These are phyloP conservation scores for Colletotrichum sp. DNA, from an alignment of 2,329 filamentous ascomycete genomes.

Conservation along the genomic window DNA sequence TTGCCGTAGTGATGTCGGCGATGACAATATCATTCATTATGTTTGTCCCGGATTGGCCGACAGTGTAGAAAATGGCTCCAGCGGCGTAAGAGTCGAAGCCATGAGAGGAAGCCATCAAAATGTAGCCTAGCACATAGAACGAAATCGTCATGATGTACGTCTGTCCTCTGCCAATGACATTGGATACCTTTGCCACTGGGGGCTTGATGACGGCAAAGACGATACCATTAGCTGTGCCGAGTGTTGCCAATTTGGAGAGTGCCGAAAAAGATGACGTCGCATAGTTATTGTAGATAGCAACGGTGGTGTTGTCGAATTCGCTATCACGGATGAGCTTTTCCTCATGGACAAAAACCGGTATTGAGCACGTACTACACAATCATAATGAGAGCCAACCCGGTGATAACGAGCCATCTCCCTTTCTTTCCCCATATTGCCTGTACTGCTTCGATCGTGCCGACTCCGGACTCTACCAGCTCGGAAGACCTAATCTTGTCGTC, in stretches of 20 bases:
- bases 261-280: constrained; percentile 4
- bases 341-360: background rate
- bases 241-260: background rate
- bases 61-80: background rate
- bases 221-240: background rate
- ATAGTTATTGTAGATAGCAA: constrained; percentile 9
- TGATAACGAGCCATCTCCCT: constrained; percentile 3
- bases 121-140: background rate
- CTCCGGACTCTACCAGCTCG: background rate
- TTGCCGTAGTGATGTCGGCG: constrained; percentile 10
- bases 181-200: constrained; percentile 4
- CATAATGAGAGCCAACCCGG: constrained; percentile 3
- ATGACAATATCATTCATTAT: constrained; percentile 14
- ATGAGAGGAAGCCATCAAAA: constrained; percentile 4
- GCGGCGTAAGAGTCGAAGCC: constrained; percentile 1
- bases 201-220: constrained; percentile 7
- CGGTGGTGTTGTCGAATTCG: constrained; percentile 4
- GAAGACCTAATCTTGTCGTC: background rate
- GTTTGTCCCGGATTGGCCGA: constrained; percentile 2
- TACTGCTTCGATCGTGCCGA: background rate
- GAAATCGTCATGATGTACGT: constrained; percentile 5
- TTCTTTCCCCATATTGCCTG: background rate
- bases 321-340: background rate
- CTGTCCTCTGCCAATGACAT: constrained; percentile 4
- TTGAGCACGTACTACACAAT: background rate